phyloP scores from a whole-genome alignment of 495 filamentous ascomycete species.

The Penicillium coffeae region DNA sequence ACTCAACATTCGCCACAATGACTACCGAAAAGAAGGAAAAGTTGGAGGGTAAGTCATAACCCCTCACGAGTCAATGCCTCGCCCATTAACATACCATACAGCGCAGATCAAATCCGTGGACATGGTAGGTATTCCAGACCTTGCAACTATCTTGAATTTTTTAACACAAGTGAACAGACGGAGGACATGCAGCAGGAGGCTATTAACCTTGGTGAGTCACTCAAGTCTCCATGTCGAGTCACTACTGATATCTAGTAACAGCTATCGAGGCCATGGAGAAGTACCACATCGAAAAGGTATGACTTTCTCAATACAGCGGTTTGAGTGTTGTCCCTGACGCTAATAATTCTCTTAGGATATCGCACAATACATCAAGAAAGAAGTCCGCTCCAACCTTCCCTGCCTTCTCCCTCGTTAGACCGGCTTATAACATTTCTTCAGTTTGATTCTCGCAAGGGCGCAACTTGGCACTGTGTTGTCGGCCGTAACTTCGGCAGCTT shows the following conservation, averaged over 20 bases:
- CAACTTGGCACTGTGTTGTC: constrained; percentile 98
- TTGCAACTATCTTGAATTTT: constrained; percentile 5
- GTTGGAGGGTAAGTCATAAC: constrained; percentile 58
- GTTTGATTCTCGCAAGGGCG: constrained; percentile 88
- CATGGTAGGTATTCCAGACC: constrained; percentile 63
- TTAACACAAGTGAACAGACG: constrained; percentile 51
- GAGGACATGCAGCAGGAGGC: constrained; percentile 97
- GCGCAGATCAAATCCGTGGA: constrained; percentile 95
- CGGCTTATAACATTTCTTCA: constrained; percentile 36
- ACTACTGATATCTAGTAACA: constrained; percentile 34
- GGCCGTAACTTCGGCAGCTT: constrained; percentile 98
- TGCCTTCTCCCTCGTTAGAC: constrained; percentile 4
- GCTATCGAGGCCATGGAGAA: constrained; percentile 92
- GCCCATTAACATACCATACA: constrained; percentile 42
- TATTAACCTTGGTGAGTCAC: constrained; percentile 79
- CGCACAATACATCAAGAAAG: constrained; percentile 94
- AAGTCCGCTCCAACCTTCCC: constrained; percentile 53
- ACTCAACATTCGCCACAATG: constrained; percentile 29
- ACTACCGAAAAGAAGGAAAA: constrained; percentile 62
- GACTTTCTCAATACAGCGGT: constrained; percentile 1
- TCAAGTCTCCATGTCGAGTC: background rate
- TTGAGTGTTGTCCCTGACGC: too few relatives aligned
- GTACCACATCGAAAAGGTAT: constrained; percentile 91
- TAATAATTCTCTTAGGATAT: constrained; percentile 67
- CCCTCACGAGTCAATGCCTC: background rate